Evolutionary conservation across 2,329 filamentous ascomycete genomes (phyloP).

Genomic region (Botrytis porri): DNA sequence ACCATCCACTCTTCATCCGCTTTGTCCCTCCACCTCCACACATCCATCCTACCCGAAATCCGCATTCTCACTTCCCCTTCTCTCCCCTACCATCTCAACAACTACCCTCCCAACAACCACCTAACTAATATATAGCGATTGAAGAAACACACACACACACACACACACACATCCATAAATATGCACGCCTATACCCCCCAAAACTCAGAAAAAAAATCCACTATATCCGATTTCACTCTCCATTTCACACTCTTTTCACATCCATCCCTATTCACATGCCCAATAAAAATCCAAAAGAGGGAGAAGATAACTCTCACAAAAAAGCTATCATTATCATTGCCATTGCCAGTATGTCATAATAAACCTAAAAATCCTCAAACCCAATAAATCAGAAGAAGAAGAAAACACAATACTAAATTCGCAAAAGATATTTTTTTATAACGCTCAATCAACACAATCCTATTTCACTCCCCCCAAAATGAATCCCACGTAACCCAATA

Average conservation of each 20-base stretch:
- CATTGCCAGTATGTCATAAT: background rate
- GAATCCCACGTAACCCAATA: background rate
- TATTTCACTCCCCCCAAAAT: background rate
- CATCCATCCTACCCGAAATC: background rate
- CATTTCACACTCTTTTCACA: background rate
- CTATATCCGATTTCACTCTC: background rate
- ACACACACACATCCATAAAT: background rate
- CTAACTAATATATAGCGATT: background rate
- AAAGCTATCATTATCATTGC: slow-evolving; percentile 5
- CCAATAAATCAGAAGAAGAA: background rate
- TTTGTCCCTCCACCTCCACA: too few species aligned
- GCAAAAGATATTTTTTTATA: slow-evolving; percentile 1
- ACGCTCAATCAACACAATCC: background rate
- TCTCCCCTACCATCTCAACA: too few species aligned
- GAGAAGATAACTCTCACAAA: background rate
- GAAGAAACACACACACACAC: background rate
- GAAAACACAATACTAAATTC: background rate
- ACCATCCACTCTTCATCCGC: too few species aligned
- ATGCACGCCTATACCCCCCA: background rate
- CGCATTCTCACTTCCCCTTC: background rate
- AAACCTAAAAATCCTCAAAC: background rate
- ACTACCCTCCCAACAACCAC: background rate
- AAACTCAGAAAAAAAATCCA: background rate
- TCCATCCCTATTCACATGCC: background rate
- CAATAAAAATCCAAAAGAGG: slow-evolving; percentile 5